phyloP scores from a whole-genome alignment of 805 yeast genomes.

The Candida methanosorbosa region DNA sequence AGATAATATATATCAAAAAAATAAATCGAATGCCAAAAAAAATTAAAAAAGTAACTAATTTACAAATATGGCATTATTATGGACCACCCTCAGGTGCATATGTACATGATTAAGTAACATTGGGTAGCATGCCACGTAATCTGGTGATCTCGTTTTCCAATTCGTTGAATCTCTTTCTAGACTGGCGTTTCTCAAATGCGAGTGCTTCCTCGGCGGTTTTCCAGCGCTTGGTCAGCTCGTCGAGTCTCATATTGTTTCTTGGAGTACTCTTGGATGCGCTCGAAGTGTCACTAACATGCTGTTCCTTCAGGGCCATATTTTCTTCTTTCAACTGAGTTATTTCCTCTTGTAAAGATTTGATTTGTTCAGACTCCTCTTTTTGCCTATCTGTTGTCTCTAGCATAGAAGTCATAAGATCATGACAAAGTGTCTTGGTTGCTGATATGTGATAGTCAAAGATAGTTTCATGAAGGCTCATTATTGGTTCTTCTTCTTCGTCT shows the following conservation, averaged over 20 bases:
- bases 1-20: not conserved
- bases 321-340: conserved; percentile 1
- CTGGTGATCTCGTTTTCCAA: conserved; percentile 46
- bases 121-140: too few species aligned
- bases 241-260: conserved; percentile 32
- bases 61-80: not conserved
- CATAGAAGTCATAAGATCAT: not conserved
- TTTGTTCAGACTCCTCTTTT: not conserved
- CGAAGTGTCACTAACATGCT: conserved; percentile 17
- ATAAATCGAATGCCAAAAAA: not conserved
- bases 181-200: conserved; percentile 49
- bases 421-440: conserved; percentile 46
- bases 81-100: too few species aligned
- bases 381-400: too few species aligned
- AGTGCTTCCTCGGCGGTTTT: conserved; percentile 65
- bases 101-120: too few species aligned
- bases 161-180: conserved; percentile 40
- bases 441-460: conserved; percentile 41
- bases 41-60: not conserved
- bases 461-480: conserved; percentile 25
- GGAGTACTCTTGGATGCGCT: conserved; percentile 10
- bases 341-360: not conserved
- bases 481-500: conserved; percentile 16
- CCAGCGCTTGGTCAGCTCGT: conserved; percentile 58
- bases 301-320: not conserved